Conservation (phyloP, 192 early-diverging fungal species). For the Umbelopsis isabellina region DNA sequence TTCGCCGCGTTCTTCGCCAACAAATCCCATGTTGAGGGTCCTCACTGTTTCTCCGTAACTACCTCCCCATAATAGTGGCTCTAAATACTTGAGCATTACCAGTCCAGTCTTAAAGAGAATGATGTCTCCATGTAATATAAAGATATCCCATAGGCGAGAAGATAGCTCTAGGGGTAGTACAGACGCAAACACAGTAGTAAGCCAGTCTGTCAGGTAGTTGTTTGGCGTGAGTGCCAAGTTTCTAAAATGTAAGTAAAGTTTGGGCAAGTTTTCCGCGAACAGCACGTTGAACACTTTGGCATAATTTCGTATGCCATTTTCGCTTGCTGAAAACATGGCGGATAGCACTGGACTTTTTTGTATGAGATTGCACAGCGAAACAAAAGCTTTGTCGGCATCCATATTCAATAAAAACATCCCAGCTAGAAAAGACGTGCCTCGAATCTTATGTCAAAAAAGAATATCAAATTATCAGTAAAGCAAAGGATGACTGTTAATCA, state of each 20-base stretch:
- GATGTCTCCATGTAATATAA: constrained; percentile 44
- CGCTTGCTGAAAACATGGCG: constrained; percentile 36
- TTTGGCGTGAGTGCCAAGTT: constrained; percentile 41
- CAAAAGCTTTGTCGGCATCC: constrained; percentile 36
- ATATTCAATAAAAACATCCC: constrained; percentile 47
- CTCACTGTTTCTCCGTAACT: constrained; percentile 40
- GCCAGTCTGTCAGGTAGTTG: constrained; percentile 45
- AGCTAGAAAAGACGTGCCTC: constrained; percentile 44
- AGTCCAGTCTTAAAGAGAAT: constrained; percentile 42
- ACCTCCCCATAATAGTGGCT: constrained; percentile 45
- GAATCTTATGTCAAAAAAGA: constrained; percentile 22
- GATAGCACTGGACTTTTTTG: constrained; percentile 35
- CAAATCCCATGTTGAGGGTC: constrained; percentile 41
- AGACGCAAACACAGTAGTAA: constrained; percentile 46
- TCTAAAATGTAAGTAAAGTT: constrained; percentile 49
- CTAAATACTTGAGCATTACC: constrained; percentile 41
- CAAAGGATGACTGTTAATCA: too few species aligned
- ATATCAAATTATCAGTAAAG: not conserved
- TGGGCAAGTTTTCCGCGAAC: constrained; percentile 45
- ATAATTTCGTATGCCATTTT: constrained; percentile 39
- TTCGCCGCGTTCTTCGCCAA: constrained; percentile 43
- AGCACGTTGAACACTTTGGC: constrained; percentile 46
- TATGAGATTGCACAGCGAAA: constrained; percentile 35
- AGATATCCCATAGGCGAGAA: constrained; percentile 44
- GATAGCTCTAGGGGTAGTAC: constrained; percentile 44